Conservation (phyloP, 1,139 yeast species). For the Ogataea hybrid region DNA sequence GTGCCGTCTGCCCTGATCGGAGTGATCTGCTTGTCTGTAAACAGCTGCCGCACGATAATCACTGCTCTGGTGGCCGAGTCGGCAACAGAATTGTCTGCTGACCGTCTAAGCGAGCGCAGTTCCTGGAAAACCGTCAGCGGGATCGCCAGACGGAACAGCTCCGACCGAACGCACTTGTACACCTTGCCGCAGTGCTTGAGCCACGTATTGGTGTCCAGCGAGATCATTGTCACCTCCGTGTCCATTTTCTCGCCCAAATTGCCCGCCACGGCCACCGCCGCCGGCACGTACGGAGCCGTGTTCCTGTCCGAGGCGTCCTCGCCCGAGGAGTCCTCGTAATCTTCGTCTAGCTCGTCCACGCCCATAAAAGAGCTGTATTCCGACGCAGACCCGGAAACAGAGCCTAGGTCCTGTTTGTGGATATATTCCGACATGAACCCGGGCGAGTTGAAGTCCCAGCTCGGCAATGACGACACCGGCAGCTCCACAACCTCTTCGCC, state of each 20-base stretch:
- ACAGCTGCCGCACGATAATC: constrained; percentile 66
- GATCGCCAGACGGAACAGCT: constrained; percentile 55
- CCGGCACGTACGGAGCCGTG: neutral
- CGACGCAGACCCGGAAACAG: constrained; percentile 7
- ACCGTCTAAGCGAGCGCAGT: constrained; percentile 66
- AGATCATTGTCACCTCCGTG: constrained; percentile 53
- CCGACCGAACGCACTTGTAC: constrained; percentile 64
- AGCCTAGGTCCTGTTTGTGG: constrained; percentile 25
- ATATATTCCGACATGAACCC: constrained; percentile 58
- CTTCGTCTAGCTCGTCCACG: constrained; percentile 19
- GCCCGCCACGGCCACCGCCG: constrained; percentile 23
- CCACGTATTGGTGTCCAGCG: constrained; percentile 80
- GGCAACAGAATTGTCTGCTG: constrained; percentile 71
- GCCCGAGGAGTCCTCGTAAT: constrained; percentile 18
- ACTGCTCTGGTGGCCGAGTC: constrained; percentile 83
- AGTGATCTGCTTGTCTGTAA: constrained; percentile 46
- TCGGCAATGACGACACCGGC: constrained; percentile 23
- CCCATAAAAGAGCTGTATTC: constrained; percentile 9
- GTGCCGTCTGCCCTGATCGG: constrained; percentile 55
- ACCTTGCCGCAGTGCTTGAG: constrained; percentile 75
- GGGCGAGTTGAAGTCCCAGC: constrained; percentile 47
- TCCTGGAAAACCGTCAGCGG: constrained; percentile 81
- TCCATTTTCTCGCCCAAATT: constrained; percentile 45
- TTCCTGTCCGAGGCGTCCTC: constrained; percentile 7
- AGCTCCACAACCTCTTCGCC: constrained; percentile 17